Conservation (phyloP, 139 green algal genomes). For the Deuterostichococcus epilithicus region DNA sequence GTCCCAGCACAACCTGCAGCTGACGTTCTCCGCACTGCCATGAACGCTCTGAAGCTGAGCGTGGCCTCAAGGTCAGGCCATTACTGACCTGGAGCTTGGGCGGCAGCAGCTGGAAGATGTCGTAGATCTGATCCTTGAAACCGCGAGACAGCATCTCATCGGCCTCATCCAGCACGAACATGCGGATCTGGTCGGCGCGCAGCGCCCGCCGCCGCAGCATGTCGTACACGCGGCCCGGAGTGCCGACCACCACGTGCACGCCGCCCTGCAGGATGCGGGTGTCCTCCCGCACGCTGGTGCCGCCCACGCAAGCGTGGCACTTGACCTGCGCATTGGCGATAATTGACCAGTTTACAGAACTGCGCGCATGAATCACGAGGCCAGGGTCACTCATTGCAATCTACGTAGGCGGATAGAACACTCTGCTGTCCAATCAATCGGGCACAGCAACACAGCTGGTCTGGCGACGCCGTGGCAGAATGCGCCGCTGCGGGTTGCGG, state of each 20-base stretch:
- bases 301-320: conserved; percentile 99
- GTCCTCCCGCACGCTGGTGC: conserved; percentile 96
- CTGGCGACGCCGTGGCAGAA: no score
- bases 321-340: conserved; percentile 76
- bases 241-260: conserved; percentile 96
- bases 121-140: conserved; percentile 99
- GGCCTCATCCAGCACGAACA: conserved; percentile 98
- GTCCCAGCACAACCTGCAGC: background rate
- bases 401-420: no score
- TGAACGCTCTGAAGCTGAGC: no score
- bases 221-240: conserved; percentile 96
- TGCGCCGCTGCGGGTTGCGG: no score
- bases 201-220: conserved; percentile 96
- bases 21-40: background rate
- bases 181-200: conserved; percentile 84
- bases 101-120: conserved; percentile 99
- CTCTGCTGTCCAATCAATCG: no score
- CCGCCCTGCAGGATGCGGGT: conserved; percentile 86
- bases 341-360: no score
- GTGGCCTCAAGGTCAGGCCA: no score
- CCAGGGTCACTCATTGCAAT: no score
- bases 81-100: conserved; percentile 90
- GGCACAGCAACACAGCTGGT: no score
- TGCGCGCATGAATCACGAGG: background rate
- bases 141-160: conserved; percentile 98